A percentile compares a stretch with the other conserved stretches of the same genome.
Evolutionary conservation across 2,329 filamentous ascomycete genomes (phyloP).

Genomic region (Phyllachora maydis): DNA sequence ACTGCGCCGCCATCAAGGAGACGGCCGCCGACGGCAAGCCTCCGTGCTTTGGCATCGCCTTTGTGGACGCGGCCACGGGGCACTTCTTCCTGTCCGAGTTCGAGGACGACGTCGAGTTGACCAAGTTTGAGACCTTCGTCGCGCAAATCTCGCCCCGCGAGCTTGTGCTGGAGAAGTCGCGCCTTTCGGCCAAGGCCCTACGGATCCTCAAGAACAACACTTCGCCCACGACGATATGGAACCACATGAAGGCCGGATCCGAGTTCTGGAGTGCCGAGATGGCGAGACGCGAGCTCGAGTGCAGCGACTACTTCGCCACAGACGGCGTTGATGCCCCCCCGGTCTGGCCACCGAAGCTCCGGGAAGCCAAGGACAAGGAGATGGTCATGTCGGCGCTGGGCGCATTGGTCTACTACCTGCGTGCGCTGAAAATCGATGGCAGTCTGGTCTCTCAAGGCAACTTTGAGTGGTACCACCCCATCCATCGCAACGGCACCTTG

Average conservation of each 20-base stretch:
- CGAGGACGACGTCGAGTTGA: conserved; percentile 77
- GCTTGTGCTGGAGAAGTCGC: conserved; percentile 72
- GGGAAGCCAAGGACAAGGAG: conserved; percentile 56
- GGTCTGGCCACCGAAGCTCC: conserved; percentile 56
- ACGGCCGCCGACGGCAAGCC: conserved; percentile 45
- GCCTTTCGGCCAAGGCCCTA: conserved; percentile 68
- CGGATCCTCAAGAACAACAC: conserved; percentile 96
- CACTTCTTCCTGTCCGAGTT: conserved; percentile 91
- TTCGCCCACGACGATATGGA: conserved; percentile 83
- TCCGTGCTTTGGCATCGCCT: conserved; percentile 81
- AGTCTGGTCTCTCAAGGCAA: conserved; percentile 77
- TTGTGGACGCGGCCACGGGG: conserved; percentile 88
- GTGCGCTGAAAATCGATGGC: conserved; percentile 70
- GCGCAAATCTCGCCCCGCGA: conserved; percentile 83
- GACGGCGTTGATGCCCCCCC: conserved; percentile 34
- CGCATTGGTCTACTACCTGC: conserved; percentile 71
- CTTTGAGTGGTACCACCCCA: conserved; percentile 82
- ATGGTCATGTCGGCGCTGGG: conserved; percentile 80
- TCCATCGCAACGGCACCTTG: conserved; percentile 72
- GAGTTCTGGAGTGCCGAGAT: conserved; percentile 86
- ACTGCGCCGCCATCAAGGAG: conserved; percentile 89
- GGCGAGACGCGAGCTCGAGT: conserved; percentile 62
- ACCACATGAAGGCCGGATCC: conserved; percentile 63
- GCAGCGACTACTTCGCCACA: conserved; percentile 55
- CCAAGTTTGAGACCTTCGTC: conserved; percentile 91